A percentile compares a stretch with the other conserved stretches of the same genome.
Evolutionary conservation across 129 eudicot genomes (phyloP).

Genomic region (Saussurea involucrata): DNA sequence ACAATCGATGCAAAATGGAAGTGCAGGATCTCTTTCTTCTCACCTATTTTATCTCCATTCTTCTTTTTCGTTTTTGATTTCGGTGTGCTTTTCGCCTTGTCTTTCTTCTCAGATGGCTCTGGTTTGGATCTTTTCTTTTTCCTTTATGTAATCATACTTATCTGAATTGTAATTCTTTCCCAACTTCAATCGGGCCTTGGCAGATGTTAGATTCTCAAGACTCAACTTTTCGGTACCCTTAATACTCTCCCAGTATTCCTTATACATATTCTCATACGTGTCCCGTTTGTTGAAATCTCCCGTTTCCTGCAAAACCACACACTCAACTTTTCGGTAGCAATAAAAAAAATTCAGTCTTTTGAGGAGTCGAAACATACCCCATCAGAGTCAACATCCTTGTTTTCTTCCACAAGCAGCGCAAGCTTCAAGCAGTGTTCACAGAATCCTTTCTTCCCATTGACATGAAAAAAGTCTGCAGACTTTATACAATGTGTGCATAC

Average conservation of each 20-base stretch:
- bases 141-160: constrained; percentile 26
- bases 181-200: constrained; percentile 23
- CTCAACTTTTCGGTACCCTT: constrained; percentile 53
- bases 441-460: constrained; percentile 65
- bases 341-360: neutral
- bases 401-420: constrained; percentile 68
- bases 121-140: constrained; percentile 34
- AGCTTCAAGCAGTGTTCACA: constrained; percentile 66
- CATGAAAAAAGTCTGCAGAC: constrained; percentile 42
- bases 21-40: constrained; percentile 21
- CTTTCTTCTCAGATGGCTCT: constrained; percentile 13
- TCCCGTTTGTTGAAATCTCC: constrained; percentile 60
- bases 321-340: too few species aligned
- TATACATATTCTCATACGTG: constrained; percentile 72
- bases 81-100: constrained; percentile 15
- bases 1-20: constrained; percentile 55
- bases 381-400: constrained; percentile 59
- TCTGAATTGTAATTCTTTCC: constrained; percentile 41
- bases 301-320: constrained; percentile 62
- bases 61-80: constrained; percentile 34
- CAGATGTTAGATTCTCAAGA: constrained; percentile 34
- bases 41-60: constrained; percentile 16
- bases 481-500: constrained; percentile 55
- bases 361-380: constrained; percentile 51
- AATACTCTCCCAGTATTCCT: constrained; percentile 68